A percentile compares a stretch with the other conserved stretches of the same genome.
phyloP scores from a whole-genome alignment of 441 rosid species.

The Omphalea diandra region DNA sequence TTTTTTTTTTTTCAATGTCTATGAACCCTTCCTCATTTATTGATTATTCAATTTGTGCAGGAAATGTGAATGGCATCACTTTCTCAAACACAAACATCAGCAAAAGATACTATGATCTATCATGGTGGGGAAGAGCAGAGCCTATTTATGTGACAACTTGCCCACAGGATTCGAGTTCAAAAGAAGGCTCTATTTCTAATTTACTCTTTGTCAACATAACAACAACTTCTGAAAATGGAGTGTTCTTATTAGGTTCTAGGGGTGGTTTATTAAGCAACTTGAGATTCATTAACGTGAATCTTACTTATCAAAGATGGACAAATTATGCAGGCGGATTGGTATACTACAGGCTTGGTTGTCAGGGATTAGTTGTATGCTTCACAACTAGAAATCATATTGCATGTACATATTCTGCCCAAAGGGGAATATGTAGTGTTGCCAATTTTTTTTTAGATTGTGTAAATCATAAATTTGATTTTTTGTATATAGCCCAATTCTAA shows the following conservation, averaged over 20 bases:
- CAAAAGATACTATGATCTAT: constrained; percentile 80
- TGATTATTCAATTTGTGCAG: constrained; percentile 39
- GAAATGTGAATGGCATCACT: constrained; percentile 68
- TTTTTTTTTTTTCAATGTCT: not conserved
- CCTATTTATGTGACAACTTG: constrained; percentile 85
- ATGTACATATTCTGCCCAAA: too few relatives aligned
- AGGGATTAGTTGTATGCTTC: constrained; percentile 71
- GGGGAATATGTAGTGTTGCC: too few relatives aligned
- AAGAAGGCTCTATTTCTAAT: constrained; percentile 64
- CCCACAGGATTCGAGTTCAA: constrained; percentile 40
- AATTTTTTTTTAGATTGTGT: too few relatives aligned
- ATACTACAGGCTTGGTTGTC: constrained; percentile 87
- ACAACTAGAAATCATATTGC: too few relatives aligned
- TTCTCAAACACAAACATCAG: constrained; percentile 80
- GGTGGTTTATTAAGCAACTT: constrained; percentile 56
- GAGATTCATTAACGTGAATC: constrained; percentile 62
- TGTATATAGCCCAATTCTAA: too few relatives aligned
- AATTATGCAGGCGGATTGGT: constrained; percentile 56
- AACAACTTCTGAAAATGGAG: constrained; percentile 67
- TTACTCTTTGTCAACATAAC: constrained; percentile 65
- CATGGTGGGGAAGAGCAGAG: constrained; percentile 98
- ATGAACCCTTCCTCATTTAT: too few relatives aligned
- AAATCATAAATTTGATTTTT: too few relatives aligned
- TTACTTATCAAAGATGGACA: constrained; percentile 71
- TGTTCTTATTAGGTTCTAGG: constrained; percentile 74